Percentiles rank a stretch among this genome's conserved stretches.
These are phyloP conservation scores for Bacidia gigantensis DNA, from an alignment of 495 filamentous ascomycete species.

Conservation along the genomic window DNA sequence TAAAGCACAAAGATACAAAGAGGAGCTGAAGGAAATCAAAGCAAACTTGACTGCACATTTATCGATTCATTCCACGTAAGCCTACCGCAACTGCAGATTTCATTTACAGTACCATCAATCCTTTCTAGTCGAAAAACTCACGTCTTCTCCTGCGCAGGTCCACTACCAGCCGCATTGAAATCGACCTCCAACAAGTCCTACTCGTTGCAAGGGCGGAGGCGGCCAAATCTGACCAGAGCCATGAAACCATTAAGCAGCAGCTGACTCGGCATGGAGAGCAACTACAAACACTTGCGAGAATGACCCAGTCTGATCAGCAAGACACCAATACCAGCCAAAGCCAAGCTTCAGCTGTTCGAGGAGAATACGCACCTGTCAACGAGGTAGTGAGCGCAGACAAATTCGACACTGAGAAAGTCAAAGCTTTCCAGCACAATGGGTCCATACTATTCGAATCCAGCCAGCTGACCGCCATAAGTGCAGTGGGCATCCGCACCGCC, in stretches of 20 bases:
- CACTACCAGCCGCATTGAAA: neutral
- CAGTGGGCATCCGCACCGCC: constrained; percentile 1
- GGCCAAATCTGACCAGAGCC: neutral
- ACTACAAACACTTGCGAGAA: neutral
- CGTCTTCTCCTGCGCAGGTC: neutral
- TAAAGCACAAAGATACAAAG: neutral
- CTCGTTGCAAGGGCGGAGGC: neutral
- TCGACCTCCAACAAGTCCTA: constrained; percentile 1
- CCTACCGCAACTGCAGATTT: neutral
- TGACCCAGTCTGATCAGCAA: neutral
- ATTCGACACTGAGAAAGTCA: neutral
- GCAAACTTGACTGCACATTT: neutral
- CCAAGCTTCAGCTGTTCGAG: too few relatives aligned
- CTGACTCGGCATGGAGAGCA: neutral
- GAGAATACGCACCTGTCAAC: neutral
- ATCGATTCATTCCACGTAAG: neutral
- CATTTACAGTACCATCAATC: neutral
- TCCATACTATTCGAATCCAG: neutral
- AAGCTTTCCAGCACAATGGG: constrained; percentile 1
- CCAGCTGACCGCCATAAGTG: neutral
- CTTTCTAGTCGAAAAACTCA: neutral
- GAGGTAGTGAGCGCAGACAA: neutral
- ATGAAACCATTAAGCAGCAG: neutral
- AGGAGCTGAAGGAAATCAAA: neutral
- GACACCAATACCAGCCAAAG: too few relatives aligned